phyloP scores from a whole-genome alignment of 768 basidiomycete genomes.

The Mycena indigotica region DNA sequence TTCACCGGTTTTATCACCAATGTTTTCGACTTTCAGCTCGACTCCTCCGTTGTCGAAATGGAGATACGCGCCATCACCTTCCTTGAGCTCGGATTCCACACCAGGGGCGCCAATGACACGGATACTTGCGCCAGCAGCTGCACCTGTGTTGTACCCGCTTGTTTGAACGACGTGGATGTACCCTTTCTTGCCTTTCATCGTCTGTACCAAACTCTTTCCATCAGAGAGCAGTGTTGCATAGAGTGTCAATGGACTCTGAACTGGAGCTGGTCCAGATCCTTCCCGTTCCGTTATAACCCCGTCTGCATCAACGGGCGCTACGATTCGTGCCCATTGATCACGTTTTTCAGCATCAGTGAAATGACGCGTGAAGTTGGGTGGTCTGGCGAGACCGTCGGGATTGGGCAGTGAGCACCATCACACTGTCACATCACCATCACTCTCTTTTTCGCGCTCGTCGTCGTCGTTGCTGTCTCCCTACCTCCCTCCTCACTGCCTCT shows the following conservation, averaged over 20 bases:
- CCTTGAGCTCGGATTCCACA: constrained; percentile 58
- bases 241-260: constrained; percentile 66
- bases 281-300: constrained; percentile 60
- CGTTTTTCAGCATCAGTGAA: constrained; percentile 81
- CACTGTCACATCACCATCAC: too few species aligned
- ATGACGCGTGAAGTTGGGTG: constrained; percentile 86
- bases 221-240: constrained; percentile 73
- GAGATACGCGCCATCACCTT: constrained; percentile 88
- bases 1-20: constrained; percentile 68
- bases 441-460: too few species aligned
- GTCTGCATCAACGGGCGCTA: constrained; percentile 65
- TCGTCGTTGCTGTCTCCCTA: too few species aligned
- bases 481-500: too few species aligned
- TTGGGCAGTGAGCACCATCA: too few species aligned
- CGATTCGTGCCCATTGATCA: constrained; percentile 68
- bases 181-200: constrained; percentile 57
- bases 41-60: constrained; percentile 45
- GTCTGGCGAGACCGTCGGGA: too few species aligned
- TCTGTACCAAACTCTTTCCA: constrained; percentile 52
- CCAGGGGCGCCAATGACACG: constrained; percentile 45
- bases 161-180: constrained; percentile 88
- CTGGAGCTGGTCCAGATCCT: constrained; percentile 77
- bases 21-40: constrained; percentile 56
- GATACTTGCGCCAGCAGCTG: constrained; percentile 58
- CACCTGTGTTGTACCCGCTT: constrained; percentile 71